phyloP scores from a whole-genome alignment of 2,329 filamentous ascomycete genomes.

The Aureobasidium sp. region DNA sequence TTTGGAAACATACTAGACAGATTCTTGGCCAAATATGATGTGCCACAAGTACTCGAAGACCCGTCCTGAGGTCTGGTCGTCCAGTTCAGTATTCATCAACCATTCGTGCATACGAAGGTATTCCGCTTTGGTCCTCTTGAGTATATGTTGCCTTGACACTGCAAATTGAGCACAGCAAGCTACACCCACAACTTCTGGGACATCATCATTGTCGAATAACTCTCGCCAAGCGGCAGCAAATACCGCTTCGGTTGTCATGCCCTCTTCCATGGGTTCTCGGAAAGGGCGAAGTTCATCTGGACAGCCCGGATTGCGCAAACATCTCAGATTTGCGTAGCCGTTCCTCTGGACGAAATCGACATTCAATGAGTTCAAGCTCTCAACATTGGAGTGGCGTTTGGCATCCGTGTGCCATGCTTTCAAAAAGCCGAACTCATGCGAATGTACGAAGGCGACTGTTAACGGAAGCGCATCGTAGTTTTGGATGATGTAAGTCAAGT shows the following conservation, averaged over 20 bases:
- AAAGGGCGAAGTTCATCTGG: conserved; percentile 29
- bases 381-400: conserved; percentile 29
- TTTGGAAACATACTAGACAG: conserved; percentile 11
- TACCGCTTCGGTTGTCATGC: conserved; percentile 25
- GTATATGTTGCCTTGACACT: conserved; percentile 61
- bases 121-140: conserved; percentile 52
- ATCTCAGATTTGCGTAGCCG: conserved; percentile 34
- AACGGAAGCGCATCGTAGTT: conserved; percentile 42
- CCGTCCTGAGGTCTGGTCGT: conserved; percentile 57
- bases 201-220: conserved; percentile 30
- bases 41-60: conserved; percentile 75
- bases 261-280: conserved; percentile 24
- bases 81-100: conserved; percentile 62
- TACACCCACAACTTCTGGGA: conserved; percentile 27
- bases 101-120: conserved; percentile 67
- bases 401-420: conserved; percentile 34
- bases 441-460: conserved; percentile 34
- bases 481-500: conserved; percentile 53
- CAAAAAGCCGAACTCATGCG: conserved; percentile 30
- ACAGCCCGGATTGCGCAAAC: conserved; percentile 29
- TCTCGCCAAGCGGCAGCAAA: conserved; percentile 15
- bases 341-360: conserved; percentile 27
- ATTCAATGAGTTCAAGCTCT: conserved; percentile 29
- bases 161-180: conserved; percentile 63
- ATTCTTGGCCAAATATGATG: conserved; percentile 17